phyloP scores from a whole-genome alignment of 768 basidiomycete genomes.

The Mycena leptocephala region DNA sequence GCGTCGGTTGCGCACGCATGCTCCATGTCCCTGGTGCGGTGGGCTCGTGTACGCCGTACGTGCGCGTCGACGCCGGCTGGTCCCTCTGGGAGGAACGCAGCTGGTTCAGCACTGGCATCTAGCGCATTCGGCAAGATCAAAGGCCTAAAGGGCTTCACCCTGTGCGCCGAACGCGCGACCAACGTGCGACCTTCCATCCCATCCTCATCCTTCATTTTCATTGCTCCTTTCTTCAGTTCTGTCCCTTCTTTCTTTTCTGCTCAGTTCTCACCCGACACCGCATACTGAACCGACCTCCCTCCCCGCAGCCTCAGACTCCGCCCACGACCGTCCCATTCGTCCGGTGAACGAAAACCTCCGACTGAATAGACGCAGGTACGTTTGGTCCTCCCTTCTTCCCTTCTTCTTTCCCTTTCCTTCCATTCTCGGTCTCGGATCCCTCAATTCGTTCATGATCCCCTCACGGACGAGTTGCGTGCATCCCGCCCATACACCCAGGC shows the following conservation, averaged over 20 bases:
- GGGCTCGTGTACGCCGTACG: not conserved
- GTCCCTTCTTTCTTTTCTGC: not conserved
- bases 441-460: not conserved
- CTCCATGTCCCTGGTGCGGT: not conserved
- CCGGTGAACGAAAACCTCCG: not conserved
- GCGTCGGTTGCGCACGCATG: not conserved
- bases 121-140: not conserved
- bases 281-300: not conserved
- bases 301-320: not conserved
- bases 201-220: not conserved
- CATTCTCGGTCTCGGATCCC: not conserved
- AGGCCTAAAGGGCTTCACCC: not conserved
- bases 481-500: not conserved
- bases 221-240: not conserved
- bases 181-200: not conserved
- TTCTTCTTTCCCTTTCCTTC: not conserved
- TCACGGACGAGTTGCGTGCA: not conserved
- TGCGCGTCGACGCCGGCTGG: not conserved
- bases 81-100: not conserved
- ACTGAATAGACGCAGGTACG: not conserved
- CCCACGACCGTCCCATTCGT: not conserved
- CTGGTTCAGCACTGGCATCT: not conserved
- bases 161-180: too few species aligned
- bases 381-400: not conserved
- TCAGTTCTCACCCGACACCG: not conserved